phyloP scores from a whole-genome alignment of 495 filamentous ascomycete genomes.

The Glutinoglossum americanum region DNA sequence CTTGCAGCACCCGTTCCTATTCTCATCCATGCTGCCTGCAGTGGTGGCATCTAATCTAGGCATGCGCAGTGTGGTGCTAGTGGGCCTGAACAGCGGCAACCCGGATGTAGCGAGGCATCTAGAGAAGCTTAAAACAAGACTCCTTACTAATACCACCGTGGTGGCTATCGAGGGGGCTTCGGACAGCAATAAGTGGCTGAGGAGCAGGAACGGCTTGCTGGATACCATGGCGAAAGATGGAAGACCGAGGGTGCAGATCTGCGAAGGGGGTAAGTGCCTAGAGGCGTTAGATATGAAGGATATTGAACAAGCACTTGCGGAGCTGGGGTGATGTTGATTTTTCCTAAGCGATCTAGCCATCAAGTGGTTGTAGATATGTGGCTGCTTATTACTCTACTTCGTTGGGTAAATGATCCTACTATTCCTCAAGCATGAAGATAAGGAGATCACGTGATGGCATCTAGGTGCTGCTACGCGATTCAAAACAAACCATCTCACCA shows the following conservation, averaged over 20 bases:
- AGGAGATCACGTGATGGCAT: not conserved
- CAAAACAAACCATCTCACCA: not conserved
- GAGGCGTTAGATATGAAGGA: constrained; percentile 12
- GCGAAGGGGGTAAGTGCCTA: constrained; percentile 18
- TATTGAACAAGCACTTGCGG: constrained; percentile 8
- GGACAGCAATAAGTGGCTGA: constrained; percentile 15
- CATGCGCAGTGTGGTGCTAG: constrained; percentile 20
- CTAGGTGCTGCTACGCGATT: not conserved
- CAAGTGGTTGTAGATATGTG: not conserved
- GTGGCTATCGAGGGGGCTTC: constrained; percentile 10
- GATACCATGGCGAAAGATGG: constrained; percentile 13
- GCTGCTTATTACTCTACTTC: not conserved
- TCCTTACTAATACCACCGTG: constrained; percentile 12
- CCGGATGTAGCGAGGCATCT: constrained; percentile 12
- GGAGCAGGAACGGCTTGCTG: constrained; percentile 17
- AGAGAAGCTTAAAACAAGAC: constrained; percentile 7
- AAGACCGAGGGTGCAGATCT: constrained; percentile 17
- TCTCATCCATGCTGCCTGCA: constrained; percentile 51
- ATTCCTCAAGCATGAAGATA: too few species aligned
- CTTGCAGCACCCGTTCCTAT: constrained; percentile 78
- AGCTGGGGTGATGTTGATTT: not conserved
- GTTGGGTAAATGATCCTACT: not conserved
- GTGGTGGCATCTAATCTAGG: constrained; percentile 50
- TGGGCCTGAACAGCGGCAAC: constrained; percentile 14
- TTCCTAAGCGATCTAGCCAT: not conserved